A percentile compares a stretch with the other conserved stretches of the same genome.
phyloP scores from a whole-genome alignment of 345 rosid species.

The Populus pruinosa region DNA sequence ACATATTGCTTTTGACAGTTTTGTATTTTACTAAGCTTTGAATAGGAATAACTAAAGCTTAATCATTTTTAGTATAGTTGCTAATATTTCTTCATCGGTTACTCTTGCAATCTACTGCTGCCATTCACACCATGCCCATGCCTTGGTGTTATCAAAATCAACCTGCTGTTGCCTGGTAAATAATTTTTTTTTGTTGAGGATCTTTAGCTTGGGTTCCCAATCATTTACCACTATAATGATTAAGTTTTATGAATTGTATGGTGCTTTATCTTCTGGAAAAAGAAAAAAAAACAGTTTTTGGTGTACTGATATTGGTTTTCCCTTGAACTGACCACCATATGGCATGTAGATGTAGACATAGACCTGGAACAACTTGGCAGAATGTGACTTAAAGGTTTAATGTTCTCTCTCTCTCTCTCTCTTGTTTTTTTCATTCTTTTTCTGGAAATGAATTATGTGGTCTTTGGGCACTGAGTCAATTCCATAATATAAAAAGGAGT shows the following conservation, averaged over 20 bases:
- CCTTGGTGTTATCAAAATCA: background rate
- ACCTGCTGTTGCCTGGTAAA: background rate
- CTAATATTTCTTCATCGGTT: too few species aligned
- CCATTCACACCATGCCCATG: background rate
- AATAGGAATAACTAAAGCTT: background rate
- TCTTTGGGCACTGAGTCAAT: background rate
- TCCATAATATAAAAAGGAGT: background rate
- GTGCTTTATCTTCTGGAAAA: background rate
- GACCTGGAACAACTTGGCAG: background rate
- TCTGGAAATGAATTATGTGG: background rate
- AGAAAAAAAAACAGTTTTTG: too few species aligned
- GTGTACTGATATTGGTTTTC: background rate
- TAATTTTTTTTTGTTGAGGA: background rate
- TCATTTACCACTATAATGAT: background rate
- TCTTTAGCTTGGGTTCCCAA: background rate
- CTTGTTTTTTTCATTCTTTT: background rate
- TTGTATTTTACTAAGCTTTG: background rate
- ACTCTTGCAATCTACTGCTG: background rate
- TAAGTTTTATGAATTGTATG: background rate
- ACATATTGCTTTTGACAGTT: background rate
- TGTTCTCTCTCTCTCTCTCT: background rate
- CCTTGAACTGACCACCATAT: background rate
- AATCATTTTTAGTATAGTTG: background rate
- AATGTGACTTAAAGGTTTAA: background rate
- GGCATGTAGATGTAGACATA: background rate